Evolutionary conservation across 164 flowering plant genomes (phyloP), one percentile per base, ranked within the genome.

Genomic region (Umbellularia californica): DNA sequence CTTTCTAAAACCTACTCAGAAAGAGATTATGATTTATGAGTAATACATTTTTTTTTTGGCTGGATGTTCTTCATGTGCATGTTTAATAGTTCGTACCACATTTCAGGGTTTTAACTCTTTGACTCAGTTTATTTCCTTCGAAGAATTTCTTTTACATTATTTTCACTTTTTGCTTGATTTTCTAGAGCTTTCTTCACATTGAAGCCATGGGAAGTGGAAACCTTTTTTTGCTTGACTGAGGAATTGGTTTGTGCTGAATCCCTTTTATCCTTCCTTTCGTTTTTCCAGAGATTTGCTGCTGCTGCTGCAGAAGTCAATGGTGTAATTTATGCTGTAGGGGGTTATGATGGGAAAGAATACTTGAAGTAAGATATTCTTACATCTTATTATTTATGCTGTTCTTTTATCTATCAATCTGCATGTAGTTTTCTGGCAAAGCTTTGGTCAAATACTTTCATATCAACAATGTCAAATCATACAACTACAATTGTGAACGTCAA

Each of bases 311-410:
- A 90, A 74, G 85, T 90, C 41, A 87, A 88, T 79, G 93, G 94
- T 75, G 89, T 72, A 24, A 51, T 93, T 12, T 95, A 93, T 85
- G 97, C 90, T 66, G 87, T 86, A 62, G 99, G 99, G 64, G 99
- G 99, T 71, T 95, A 66, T 81, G 92, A 95, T 79, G 98, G 96
- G 33, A 81, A 79, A 2, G 81, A 85, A n/a, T 95, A 95, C 77
- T 70, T 93, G 77, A 84, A 81, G 99, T 92, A 82, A 88, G 87
- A 65, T 58, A 13, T 60, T 20, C 14, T 41, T 41, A 5, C 27
- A 30, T 20, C 47, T 22, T 64, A 23, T 22, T 3, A 64, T 64
- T 64, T 24, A 11, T 6, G 7, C 10, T 64, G 25, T 64, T 64
- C 63, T 58, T n/a, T n/a, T 19, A 58, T 58, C 0, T 24, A 64